Evolutionary conservation across 2,329 filamentous ascomycete species (phyloP).

Genomic region (Monosporascus sp.): DNA sequence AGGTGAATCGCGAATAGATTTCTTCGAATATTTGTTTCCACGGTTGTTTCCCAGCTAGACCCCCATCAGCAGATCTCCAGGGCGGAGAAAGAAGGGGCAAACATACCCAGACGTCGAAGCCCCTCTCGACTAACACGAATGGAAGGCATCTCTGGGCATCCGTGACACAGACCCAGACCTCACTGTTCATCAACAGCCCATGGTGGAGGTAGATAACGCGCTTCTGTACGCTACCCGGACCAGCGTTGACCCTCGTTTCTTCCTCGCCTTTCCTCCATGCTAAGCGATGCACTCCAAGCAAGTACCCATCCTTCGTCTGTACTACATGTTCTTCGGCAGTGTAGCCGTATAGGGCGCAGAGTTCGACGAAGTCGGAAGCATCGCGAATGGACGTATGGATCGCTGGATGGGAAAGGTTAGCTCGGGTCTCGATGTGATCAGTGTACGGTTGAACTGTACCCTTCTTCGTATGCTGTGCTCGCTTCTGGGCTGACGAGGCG

Average conservation of each 20-base stretch:
- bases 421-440: constrained; percentile 42
- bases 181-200: constrained; percentile 95
- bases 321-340: constrained; percentile 94
- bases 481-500: constrained; percentile 63
- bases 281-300: constrained; percentile 83
- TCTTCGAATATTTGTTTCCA: constrained; percentile 99
- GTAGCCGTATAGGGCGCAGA: constrained; percentile 90
- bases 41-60: constrained; percentile 85
- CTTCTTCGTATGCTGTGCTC: constrained; percentile 63
- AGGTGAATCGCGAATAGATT: constrained; percentile 72
- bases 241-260: constrained; percentile 69
- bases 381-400: constrained; percentile 75
- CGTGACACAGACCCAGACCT: constrained; percentile 94
- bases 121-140: constrained; percentile 81
- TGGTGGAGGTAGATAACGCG: constrained; percentile 92
- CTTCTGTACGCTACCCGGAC: constrained; percentile 64
- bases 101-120: constrained; percentile 90
- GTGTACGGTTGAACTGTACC: constrained; percentile 32
- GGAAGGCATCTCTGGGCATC: constrained; percentile 81
- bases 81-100: constrained; percentile 14
- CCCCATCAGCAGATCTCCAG: constrained; percentile 17
- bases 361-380: constrained; percentile 85
- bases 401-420: constrained; percentile 51
- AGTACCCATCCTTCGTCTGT: constrained; percentile 88
- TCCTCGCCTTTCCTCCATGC: constrained; percentile 81